A percentile compares a stretch with the other conserved stretches of the same genome.
Evolutionary conservation across 257 asterid genomes (phyloP).

Genomic region (Nicotiana tomentosiformis): DNA sequence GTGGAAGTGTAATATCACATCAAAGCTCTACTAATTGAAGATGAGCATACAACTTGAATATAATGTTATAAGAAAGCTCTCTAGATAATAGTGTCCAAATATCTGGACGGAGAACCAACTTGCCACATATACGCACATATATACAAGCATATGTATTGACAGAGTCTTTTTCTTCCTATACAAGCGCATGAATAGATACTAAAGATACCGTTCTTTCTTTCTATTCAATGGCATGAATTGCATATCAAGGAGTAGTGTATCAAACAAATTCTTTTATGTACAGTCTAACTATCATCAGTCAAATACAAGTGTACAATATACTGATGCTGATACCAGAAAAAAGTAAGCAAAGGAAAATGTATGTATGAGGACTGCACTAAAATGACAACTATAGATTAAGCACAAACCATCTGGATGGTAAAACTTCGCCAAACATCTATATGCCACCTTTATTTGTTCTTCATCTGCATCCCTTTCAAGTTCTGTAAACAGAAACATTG

Average conservation of each 20-base stretch:
- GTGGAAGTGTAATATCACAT: not conserved
- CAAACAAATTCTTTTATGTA: not conserved
- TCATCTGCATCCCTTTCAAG: slow-evolving; percentile 83
- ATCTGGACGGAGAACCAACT: not conserved
- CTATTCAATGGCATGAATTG: not conserved
- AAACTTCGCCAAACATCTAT: slow-evolving; percentile 87
- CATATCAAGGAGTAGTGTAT: not conserved
- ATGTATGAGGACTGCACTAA: not conserved
- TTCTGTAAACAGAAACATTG: slow-evolving; percentile 41
- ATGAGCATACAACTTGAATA: not conserved
- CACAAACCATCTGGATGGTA: slow-evolving; percentile 97
- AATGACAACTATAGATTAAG: slow-evolving; percentile 15
- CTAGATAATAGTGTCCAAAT: not conserved
- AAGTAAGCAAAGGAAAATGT: not conserved
- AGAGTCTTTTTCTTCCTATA: not conserved
- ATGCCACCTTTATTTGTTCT: slow-evolving; percentile 82
- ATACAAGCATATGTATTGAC: not conserved
- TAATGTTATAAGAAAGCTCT: not conserved
- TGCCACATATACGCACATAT: not conserved
- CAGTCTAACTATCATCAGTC: not conserved
- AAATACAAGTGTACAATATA: not conserved
- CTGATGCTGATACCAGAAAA: not conserved
- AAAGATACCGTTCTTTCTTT: not conserved
- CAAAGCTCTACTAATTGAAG: not conserved
- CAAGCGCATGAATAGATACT: not conserved